phyloP scores from a whole-genome alignment of 768 basidiomycete genomes.

The Mycena rosella region DNA sequence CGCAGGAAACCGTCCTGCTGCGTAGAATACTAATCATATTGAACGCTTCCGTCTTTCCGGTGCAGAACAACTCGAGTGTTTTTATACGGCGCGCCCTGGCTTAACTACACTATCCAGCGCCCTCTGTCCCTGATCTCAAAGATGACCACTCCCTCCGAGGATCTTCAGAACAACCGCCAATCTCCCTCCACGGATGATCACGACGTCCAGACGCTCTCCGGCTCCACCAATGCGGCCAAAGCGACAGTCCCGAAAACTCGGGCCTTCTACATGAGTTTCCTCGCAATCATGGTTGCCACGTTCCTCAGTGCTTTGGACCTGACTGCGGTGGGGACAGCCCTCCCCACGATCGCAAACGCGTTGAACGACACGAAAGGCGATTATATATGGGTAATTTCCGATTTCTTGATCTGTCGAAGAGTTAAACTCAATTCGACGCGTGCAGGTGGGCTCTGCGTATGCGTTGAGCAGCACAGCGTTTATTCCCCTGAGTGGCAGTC shows the following conservation, averaged over 20 bases:
- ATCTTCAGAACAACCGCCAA: no score
- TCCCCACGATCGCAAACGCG: conserved; percentile 36
- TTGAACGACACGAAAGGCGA: conserved; percentile 36
- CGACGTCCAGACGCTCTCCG: conserved; percentile 2
- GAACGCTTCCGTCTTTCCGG: no score
- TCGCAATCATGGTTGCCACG: conserved; percentile 31
- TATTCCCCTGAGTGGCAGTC: conserved; percentile 52
- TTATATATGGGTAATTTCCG: conserved; percentile 31
- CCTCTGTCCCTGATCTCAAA: background rate
- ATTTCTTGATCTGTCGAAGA: background rate
- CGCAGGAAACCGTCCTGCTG: no score
- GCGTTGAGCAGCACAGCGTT: conserved; percentile 55
- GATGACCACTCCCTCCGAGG: background rate
- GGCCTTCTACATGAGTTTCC: conserved; percentile 37
- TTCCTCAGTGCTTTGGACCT: conserved; percentile 35
- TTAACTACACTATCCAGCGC: background rate
- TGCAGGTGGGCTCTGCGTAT: conserved; percentile 56
- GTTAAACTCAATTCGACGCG: background rate
- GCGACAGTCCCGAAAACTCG: conserved; percentile 14
- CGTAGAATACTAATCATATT: no score
- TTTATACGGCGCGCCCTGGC: no score
- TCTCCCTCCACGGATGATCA: background rate
- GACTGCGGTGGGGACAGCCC: conserved; percentile 34
- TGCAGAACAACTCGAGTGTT: no score
- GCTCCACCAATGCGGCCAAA: background rate